These are phyloP conservation scores for Rasamsonia emersonii DNA, from an alignment of 2,329 filamentous ascomycete species.

Conservation along the genomic window DNA sequence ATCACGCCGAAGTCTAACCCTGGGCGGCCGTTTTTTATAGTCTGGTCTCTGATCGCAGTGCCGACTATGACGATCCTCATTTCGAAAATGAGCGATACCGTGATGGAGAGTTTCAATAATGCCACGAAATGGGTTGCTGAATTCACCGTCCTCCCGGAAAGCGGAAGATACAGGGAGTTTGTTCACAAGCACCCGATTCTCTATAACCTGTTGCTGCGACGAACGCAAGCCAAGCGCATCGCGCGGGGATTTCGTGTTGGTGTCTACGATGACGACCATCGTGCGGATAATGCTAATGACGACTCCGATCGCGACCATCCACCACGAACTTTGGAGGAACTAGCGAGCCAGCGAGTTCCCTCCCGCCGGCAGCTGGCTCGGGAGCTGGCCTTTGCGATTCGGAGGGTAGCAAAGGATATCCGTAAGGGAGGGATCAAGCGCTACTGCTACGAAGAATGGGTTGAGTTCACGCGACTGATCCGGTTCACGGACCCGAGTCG, in stretches of 20 bases:
- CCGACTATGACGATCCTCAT: conserved; percentile 85
- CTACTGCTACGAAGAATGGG: conserved; percentile 81
- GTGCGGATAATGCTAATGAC: conserved; percentile 9
- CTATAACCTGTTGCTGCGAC: conserved; percentile 27
- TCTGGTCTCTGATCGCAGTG: conserved; percentile 79
- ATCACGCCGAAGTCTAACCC: conserved; percentile 66
- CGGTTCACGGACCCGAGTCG: conserved; percentile 39
- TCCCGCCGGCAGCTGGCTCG: conserved; percentile 52
- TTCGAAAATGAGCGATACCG: conserved; percentile 73
- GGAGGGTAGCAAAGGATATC: conserved; percentile 55
- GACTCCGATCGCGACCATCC: conserved; percentile 8
- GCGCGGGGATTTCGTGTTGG: conserved; percentile 39
- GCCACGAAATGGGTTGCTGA: conserved; percentile 54
- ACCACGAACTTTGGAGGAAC: conserved; percentile 32
- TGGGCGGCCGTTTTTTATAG: conserved; percentile 80
- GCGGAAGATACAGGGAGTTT: conserved; percentile 46
- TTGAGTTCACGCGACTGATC: conserved; percentile 70
- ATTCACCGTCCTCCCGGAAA: conserved; percentile 57
- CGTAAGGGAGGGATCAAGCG: conserved; percentile 49
- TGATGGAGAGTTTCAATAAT: conserved; percentile 60
- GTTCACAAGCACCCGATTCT: conserved; percentile 39
- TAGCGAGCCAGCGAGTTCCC: conserved; percentile 38
- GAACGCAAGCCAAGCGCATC: conserved; percentile 37
- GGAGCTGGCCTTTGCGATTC: conserved; percentile 61
- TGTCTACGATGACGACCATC: conserved; percentile 17